Evolutionary conservation across 169 alveolate species (phyloP), one percentile per base, ranked within the genome.

Genomic region (Plasmodium falciparum): DNA sequence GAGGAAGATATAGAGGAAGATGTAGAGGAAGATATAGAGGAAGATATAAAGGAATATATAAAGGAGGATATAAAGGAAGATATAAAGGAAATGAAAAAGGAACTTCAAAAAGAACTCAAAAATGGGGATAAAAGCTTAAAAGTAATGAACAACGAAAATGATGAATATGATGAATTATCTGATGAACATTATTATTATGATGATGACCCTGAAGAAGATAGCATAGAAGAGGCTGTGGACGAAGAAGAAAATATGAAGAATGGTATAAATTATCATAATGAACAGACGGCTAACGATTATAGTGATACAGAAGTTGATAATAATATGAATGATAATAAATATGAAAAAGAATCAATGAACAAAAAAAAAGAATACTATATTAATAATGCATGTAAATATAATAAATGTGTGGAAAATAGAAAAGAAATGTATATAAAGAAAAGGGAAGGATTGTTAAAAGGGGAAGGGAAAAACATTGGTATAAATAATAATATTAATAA

Each of bases 1-100:
- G 88, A 29, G 12, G 72, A 66, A 20, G 88, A 61, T 12, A 24
- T 12, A 3, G 47, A 47, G 17, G 88, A 43, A 24, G 13, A 76
- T 17, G 22, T 17, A 43, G 43, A 66, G 3, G 62, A 11, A 54
- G 62, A 61, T n/a, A 61, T 17, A 0, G 8, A 61, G 11, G 70
- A 61, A 1, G 70, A 15, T 61, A 50, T 24, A 24, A 47, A 20
- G 13, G 24, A 20, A 6, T 58, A 26, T 6, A 58, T 8, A 15
- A 22, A 50, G 2, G 39, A 26, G 4, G 39, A 26, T 26, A 26
- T 26, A 26, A 26, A 26, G 39, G 39, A 7, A 50, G 26, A n/a
- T 17, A 52, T 2, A 22, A 15, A 2, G 66, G 54, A 7, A 66
- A 52, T 26, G 67, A 72, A 2, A 50, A n/a, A 17, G 22, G 39